These are phyloP conservation scores for Boeremia exigua DNA, from an alignment of 2,329 filamentous ascomycete genomes.

Conservation along the genomic window DNA sequence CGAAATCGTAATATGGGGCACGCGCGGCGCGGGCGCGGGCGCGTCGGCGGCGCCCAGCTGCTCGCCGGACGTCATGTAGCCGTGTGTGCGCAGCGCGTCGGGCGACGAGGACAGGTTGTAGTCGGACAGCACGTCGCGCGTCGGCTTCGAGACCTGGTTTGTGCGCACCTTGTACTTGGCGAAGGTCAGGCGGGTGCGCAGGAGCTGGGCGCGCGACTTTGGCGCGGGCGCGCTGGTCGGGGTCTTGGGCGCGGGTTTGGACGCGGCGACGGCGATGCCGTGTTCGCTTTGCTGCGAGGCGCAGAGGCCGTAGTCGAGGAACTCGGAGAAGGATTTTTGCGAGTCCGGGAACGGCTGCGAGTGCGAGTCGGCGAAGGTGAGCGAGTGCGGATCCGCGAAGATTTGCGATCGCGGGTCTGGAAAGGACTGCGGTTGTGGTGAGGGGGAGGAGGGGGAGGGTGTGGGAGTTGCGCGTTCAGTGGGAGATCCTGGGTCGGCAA, in stretches of 20 bases:
- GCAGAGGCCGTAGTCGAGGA: slow-evolving; percentile 55
- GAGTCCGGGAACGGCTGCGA: slow-evolving; percentile 27
- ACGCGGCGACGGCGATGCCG: slow-evolving; percentile 9
- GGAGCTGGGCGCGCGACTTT: slow-evolving; percentile 66
- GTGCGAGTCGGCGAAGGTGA: slow-evolving; percentile 51
- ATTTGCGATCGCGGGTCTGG: slow-evolving; percentile 33
- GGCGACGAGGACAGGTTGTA: slow-evolving; percentile 33
- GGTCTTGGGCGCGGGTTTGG: slow-evolving; percentile 7
- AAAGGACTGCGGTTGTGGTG: slow-evolving; percentile 28
- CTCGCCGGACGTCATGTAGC: slow-evolving; percentile 20
- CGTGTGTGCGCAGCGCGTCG: slow-evolving; percentile 23
- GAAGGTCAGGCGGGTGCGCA: slow-evolving; percentile 72
- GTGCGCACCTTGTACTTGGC: slow-evolving; percentile 79
- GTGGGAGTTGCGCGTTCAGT: slow-evolving; percentile 45
- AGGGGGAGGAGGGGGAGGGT: slow-evolving; percentile 19
- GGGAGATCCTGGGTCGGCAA: slow-evolving; percentile 39
- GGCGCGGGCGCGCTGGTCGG: slow-evolving; percentile 16
- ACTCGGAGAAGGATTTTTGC: slow-evolving; percentile 54
- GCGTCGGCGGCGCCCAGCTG: neutral
- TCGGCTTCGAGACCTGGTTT: slow-evolving; percentile 70
- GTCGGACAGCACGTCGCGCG: slow-evolving; percentile 60
- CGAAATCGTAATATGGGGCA: slow-evolving; percentile 41
- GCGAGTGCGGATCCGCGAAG: slow-evolving; percentile 38
- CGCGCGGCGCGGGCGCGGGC: neutral
- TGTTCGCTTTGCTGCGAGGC: slow-evolving; percentile 49